Evolutionary conservation across 73 alveolate species (phyloP).

Genomic region (Tetrahymena malaccensis): DNA sequence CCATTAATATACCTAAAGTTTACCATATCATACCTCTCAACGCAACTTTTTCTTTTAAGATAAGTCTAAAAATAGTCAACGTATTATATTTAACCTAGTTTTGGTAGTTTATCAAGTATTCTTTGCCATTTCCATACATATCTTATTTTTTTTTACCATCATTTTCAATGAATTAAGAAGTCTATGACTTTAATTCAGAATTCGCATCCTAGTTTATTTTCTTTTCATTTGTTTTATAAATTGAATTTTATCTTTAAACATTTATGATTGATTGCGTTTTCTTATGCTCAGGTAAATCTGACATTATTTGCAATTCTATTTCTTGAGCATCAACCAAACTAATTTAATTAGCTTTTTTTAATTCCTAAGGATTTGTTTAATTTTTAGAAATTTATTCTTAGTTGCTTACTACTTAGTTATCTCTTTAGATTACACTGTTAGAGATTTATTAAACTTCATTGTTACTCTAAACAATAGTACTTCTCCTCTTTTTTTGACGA

Average conservation of each 20-base stretch:
- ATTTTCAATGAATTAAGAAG: not conserved
- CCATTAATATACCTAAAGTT: not conserved
- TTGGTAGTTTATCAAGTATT: not conserved
- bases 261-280: too few relatives aligned
- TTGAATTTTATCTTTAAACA: not conserved
- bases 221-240: not conserved
- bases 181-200: not conserved
- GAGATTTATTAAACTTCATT: not conserved
- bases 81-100: not conserved
- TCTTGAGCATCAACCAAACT: not conserved
- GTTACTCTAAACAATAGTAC: not conserved
- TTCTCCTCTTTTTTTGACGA: not conserved
- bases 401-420: not conserved
- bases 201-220: not conserved
- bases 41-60: not conserved
- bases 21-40: not conserved
- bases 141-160: not conserved
- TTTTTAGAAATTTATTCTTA: not conserved
- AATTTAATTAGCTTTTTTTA: not conserved
- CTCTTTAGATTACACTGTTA: not conserved
- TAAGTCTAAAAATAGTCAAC: not conserved
- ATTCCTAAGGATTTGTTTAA: not conserved
- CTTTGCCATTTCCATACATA: not conserved
- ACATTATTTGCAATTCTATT: not conserved
- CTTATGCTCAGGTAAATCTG: too few relatives aligned